A percentile compares a stretch with the other conserved stretches of the same genome.
These are phyloP conservation scores for Calonectria pseudoturangicola DNA, from an alignment of 2,329 filamentous ascomycete genomes.

Conservation along the genomic window DNA sequence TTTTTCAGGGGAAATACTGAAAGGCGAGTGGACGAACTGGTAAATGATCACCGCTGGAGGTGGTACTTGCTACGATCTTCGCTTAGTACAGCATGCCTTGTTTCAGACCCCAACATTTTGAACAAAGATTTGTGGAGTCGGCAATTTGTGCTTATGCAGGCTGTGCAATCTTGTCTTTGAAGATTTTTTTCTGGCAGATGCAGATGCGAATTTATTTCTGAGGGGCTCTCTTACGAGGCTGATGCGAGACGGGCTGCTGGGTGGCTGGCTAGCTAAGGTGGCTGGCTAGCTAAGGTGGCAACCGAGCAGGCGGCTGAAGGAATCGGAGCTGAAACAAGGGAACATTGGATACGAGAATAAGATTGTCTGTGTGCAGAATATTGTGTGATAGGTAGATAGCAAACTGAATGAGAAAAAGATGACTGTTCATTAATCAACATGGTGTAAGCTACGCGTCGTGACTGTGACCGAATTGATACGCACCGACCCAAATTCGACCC, in stretches of 20 bases:
- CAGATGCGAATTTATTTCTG: neutral
- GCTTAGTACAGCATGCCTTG: constrained; percentile 15
- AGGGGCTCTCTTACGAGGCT: neutral
- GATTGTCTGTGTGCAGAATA: too few species aligned
- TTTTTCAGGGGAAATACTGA: constrained; percentile 9
- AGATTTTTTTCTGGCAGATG: neutral
- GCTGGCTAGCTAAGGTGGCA: too few species aligned
- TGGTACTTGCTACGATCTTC: constrained; percentile 11
- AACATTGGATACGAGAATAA: neutral
- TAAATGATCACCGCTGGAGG: neutral
- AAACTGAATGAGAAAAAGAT: neutral
- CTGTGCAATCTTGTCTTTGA: neutral
- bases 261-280: too few species aligned
- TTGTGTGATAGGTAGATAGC: neutral
- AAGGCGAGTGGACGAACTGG: constrained; percentile 12
- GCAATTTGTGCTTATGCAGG: constrained; percentile 14
- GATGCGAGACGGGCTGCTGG: neutral
- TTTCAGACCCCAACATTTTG: constrained; percentile 12
- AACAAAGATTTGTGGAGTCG: constrained; percentile 5
- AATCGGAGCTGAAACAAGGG: neutral
- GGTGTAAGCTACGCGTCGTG: neutral
- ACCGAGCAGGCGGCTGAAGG: too few species aligned
- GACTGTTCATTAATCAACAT: neutral
- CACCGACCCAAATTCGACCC: constrained; percentile 4
- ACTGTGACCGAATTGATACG: constrained; percentile 1